Conservation (phyloP, 495 filamentous ascomycete genomes). For the Glarea lozoyensis region DNA sequence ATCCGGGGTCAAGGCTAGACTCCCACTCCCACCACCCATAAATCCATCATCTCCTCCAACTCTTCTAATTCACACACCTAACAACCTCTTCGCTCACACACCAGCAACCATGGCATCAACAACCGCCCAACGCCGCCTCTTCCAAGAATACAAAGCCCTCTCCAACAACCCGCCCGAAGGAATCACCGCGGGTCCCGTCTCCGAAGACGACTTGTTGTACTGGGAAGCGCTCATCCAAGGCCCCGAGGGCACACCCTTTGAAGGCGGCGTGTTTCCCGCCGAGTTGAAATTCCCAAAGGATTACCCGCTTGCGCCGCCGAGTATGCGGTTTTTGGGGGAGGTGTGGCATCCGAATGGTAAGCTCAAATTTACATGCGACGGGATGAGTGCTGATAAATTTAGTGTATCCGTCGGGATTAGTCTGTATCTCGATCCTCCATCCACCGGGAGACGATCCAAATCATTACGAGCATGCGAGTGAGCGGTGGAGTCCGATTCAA, state of each 20-base stretch:
- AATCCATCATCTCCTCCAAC: not conserved
- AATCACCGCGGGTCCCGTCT: slow-evolving; percentile 88
- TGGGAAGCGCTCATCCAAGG: slow-evolving; percentile 98
- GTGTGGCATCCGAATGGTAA: slow-evolving; percentile 96
- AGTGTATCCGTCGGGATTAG: slow-evolving; percentile 88
- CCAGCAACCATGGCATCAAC: slow-evolving; percentile 28
- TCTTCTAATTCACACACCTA: not conserved
- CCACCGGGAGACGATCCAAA: slow-evolving; percentile 97
- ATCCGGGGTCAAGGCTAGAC: not conserved
- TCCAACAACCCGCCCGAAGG: slow-evolving; percentile 73
- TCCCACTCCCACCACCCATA: not conserved
- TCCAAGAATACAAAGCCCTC: slow-evolving; percentile 90
- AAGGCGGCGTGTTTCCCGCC: slow-evolving; percentile 87
- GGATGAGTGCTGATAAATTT: slow-evolving; percentile 8
- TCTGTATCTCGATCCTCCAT: slow-evolving; percentile 98
- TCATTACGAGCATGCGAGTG: slow-evolving; percentile 94
- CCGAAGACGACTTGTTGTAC: slow-evolving; percentile 89
- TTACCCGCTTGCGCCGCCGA: slow-evolving; percentile 87
- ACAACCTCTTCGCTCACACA: not conserved
- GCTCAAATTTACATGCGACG: slow-evolving; percentile 10
- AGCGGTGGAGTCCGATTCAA: slow-evolving; percentile 95
- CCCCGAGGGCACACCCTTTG: slow-evolving; percentile 91
- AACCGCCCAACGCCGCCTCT: slow-evolving; percentile 84
- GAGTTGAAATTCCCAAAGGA: slow-evolving; percentile 93
- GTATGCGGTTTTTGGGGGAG: slow-evolving; percentile 87